A percentile compares a stretch with the other conserved stretches of the same genome.
Evolutionary conservation across 176 grass and related monocot genomes (phyloP).

Genomic region (Carex littledalei): DNA sequence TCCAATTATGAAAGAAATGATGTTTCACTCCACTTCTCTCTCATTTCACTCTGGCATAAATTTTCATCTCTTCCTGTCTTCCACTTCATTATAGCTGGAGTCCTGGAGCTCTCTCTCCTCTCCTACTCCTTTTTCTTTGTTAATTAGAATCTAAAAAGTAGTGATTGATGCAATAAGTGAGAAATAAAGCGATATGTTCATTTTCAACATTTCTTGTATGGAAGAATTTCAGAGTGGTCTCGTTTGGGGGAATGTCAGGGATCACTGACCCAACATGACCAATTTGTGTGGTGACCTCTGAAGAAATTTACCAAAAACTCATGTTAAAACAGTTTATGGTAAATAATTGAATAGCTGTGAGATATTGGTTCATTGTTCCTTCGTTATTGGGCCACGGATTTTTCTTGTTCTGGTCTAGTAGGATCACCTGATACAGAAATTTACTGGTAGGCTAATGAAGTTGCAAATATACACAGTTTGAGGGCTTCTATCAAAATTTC

Average conservation of each 20-base stretch:
- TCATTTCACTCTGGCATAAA: not conserved
- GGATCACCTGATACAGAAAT: not conserved
- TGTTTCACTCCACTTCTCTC: not conserved
- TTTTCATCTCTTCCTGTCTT: not conserved
- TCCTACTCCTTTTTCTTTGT: not conserved
- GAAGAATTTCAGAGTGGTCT: not conserved
- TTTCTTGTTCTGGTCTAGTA: not conserved
- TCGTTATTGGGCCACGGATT: not conserved
- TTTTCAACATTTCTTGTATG: not conserved
- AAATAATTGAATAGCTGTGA: not conserved
- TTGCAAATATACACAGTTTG: not conserved
- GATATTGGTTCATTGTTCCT: not conserved
- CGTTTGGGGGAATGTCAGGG: not conserved
- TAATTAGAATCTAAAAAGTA: not conserved
- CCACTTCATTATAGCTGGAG: not conserved
- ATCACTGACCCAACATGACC: not conserved
- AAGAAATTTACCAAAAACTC: not conserved
- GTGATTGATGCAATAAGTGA: not conserved
- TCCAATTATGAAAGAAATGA: not conserved
- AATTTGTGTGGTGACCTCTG: not conserved
- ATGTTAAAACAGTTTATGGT: not conserved
- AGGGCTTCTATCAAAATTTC: not conserved
- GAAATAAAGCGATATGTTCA: not conserved
- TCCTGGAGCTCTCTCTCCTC: not conserved
- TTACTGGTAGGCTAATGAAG: not conserved